These are phyloP conservation scores for Sporisorium graminicola DNA, from an alignment of 1,284 basidiomycete genomes.

Conservation along the genomic window DNA sequence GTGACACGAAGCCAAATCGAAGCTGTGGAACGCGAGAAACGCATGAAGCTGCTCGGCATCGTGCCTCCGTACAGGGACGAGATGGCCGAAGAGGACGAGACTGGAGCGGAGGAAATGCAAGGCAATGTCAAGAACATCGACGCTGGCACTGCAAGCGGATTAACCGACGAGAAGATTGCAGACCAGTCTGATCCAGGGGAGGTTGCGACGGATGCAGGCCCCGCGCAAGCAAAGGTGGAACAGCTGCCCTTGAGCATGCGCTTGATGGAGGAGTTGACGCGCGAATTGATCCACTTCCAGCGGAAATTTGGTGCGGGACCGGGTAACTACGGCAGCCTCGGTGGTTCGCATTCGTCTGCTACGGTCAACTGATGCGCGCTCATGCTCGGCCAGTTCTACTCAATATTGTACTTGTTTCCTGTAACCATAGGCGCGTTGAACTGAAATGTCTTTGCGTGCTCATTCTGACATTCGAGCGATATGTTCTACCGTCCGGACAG, in stretches of 20 bases:
- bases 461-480: not conserved
- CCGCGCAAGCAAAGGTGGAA: slow-evolving; percentile 8
- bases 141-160: not conserved
- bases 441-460: not conserved
- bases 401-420: not conserved
- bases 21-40: slow-evolving; percentile 68
- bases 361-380: slow-evolving; percentile 27
- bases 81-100: slow-evolving; percentile 77
- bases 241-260: slow-evolving; percentile 62
- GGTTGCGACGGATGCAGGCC: slow-evolving; percentile 4
- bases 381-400: not conserved
- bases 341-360: slow-evolving; percentile 30
- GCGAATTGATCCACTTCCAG: slow-evolving; percentile 64
- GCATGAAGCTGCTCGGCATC: slow-evolving; percentile 74
- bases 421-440: not conserved
- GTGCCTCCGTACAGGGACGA: slow-evolving; percentile 64
- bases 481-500: too few species aligned
- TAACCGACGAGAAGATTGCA: slow-evolving; percentile 72
- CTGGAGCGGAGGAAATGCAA: slow-evolving; percentile 75
- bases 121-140: slow-evolving; percentile 10
- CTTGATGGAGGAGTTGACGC: slow-evolving; percentile 64
- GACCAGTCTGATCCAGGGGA: slow-evolving; percentile 72
- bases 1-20: slow-evolving; percentile 72
- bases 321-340: slow-evolving; percentile 32
- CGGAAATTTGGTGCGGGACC: slow-evolving; percentile 55